A percentile compares a stretch with the other conserved stretches of the same genome.
Conservation (phyloP, 2,329 filamentous ascomycete genomes). For the Emmonsia crescens region DNA sequence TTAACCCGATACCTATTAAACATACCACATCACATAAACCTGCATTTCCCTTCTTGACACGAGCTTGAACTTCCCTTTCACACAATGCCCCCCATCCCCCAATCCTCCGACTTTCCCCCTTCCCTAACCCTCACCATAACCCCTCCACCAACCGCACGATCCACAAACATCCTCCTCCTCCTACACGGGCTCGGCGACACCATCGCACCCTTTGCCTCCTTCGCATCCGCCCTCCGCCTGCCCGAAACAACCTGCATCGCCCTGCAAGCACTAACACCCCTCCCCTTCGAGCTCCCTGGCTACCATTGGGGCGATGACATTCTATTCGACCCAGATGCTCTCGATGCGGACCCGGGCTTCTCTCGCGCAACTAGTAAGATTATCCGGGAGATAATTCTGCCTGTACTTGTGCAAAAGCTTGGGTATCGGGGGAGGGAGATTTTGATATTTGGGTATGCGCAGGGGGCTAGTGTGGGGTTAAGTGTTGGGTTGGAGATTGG, state of each 20-base stretch:
- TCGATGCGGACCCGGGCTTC: constrained; percentile 55
- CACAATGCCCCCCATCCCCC: constrained; percentile 27
- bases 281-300: constrained; percentile 58
- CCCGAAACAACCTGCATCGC: constrained; percentile 68
- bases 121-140: constrained; percentile 28
- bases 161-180: constrained; percentile 66
- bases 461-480: constrained; percentile 54
- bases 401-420: constrained; percentile 43
- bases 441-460: constrained; percentile 55
- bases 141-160: constrained; percentile 35
- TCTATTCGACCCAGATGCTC: constrained; percentile 42
- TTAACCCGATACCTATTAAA: not conserved
- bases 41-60: not conserved
- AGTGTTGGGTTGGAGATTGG: constrained; percentile 41
- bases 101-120: constrained; percentile 37
- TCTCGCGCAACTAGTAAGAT: constrained; percentile 39
- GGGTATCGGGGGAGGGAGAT: constrained; percentile 52
- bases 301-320: constrained; percentile 63
- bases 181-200: constrained; percentile 79
- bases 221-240: constrained; percentile 58
- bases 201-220: constrained; percentile 54
- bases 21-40: not conserved
- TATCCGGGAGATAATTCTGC: constrained; percentile 41
- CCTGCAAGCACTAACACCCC: constrained; percentile 56
- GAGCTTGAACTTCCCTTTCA: no score